Evolutionary conservation across 176 grass and related monocot species (phyloP), one percentile per base, ranked within the genome.

Genomic region (Eragrostis nindensis): DNA sequence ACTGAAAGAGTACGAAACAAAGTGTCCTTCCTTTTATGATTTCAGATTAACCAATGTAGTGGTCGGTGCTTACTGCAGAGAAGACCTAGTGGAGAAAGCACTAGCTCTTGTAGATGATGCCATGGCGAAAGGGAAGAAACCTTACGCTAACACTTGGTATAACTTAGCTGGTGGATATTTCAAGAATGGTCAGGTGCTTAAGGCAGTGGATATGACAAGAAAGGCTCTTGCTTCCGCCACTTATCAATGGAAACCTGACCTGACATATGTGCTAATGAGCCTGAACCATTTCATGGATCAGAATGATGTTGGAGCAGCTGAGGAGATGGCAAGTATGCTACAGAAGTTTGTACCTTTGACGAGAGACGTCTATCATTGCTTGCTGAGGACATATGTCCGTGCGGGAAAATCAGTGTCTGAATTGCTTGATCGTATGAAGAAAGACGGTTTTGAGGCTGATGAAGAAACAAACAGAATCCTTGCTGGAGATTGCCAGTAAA

Each of bases 281-380:
- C 75, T 94, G 29, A 55, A 81, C 16, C 61, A 91, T 75, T 88
- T 86, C 40, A 60, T 48, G 76, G 73, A 87, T 2, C 83, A 87
- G 55, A 86, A 89, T 62, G 87, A 94, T 89, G 89, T 89, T 49
- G 80, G 79, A 78, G 83, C 70, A 65, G 89, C 92, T 1, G 92
- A 94, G 83, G 71, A 91, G 62, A 79, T 94, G 63, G 75, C 40
- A 11, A 78, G 26, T 67, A 42, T 84, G 66, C 80, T 91, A 48
- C 76, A 59, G 71, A 62, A 56, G 29, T 74, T 86, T 29, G 22
- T 57, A 68, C 80, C 67, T 76, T 71, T 89, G 67, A 87, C 86
- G 4, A 87, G 71, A 54, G 92, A 87, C 74, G 71, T 89, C 56
- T 91, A 94, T 61, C 70, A 84, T 57, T 50, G 48, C 72, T 87